These are phyloP conservation scores for Lupinus albus DNA, from an alignment of 306 rosid genomes.

Conservation along the genomic window DNA sequence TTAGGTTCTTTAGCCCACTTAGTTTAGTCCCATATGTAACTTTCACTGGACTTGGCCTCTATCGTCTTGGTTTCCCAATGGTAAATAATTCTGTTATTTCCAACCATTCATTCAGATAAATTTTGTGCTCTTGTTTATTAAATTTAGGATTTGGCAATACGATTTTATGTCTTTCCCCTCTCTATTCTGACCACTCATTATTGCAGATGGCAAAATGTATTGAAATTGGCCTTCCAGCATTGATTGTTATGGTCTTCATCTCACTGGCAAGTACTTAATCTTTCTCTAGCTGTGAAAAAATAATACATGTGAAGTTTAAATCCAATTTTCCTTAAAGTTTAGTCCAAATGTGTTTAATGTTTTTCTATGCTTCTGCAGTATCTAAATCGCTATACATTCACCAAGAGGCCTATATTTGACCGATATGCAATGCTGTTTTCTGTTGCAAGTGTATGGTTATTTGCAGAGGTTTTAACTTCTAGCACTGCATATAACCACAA, in stretches of 20 bases:
- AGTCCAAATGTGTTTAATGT: slow-evolving; percentile 6
- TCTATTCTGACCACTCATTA: slow-evolving; percentile 1
- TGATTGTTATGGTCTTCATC: slow-evolving; percentile 66
- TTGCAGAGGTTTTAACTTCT: slow-evolving; percentile 67
- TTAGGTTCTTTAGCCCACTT: slow-evolving; percentile 85
- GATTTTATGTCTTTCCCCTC: neutral
- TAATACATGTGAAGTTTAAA: neutral
- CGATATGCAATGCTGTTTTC: slow-evolving; percentile 65
- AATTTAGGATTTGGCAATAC: neutral
- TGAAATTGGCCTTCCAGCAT: slow-evolving; percentile 80
- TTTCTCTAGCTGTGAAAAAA: neutral
- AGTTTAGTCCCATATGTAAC: slow-evolving; percentile 75
- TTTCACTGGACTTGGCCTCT: slow-evolving; percentile 76
- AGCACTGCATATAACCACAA: slow-evolving; percentile 59
- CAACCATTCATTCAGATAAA: neutral
- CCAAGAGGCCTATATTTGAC: slow-evolving; percentile 51
- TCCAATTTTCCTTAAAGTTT: neutral
- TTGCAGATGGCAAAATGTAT: slow-evolving; percentile 71
- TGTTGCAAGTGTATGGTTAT: slow-evolving; percentile 63
- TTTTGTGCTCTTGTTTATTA: slow-evolving; percentile 1
- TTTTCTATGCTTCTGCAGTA: slow-evolving; percentile 58
- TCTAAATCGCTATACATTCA: slow-evolving; percentile 51
- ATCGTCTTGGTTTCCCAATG: slow-evolving; percentile 82
- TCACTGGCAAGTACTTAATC: slow-evolving; percentile 66
- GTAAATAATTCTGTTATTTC: slow-evolving; percentile 48